Evolutionary conservation across 305 asterid species (phyloP).

Genomic region (Rubia tinctorum): DNA sequence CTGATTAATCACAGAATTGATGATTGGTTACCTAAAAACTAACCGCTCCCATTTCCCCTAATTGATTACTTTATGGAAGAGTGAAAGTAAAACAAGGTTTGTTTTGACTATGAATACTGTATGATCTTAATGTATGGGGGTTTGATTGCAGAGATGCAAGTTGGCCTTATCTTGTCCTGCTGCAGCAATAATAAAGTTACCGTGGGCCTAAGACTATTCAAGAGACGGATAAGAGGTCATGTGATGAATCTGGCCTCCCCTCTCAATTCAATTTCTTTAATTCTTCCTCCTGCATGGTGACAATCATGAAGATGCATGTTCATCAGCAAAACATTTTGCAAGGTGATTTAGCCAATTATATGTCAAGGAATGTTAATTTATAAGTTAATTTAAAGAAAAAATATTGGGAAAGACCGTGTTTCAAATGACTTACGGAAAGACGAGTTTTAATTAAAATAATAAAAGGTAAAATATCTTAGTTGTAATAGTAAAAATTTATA

Average conservation of each 20-base stretch:
- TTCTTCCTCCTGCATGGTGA: slow-evolving; percentile 12
- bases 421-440: no score
- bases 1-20: neutral
- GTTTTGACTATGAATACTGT: slow-evolving; percentile 4
- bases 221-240: slow-evolving; percentile 8
- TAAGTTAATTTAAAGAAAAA: no score
- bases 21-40: slow-evolving; percentile 18
- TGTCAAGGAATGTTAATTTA: no score
- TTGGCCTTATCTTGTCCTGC: slow-evolving; percentile 25
- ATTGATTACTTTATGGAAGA: slow-evolving; percentile 10
- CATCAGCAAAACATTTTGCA: neutral
- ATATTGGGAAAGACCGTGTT: no score
- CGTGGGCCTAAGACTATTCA: neutral
- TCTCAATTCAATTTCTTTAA: neutral
- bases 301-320: slow-evolving; percentile 6
- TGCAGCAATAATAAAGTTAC: slow-evolving; percentile 15
- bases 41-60: slow-evolving; percentile 11
- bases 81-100: slow-evolving; percentile 2
- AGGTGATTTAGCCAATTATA: neutral
- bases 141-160: slow-evolving; percentile 20
- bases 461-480: no score
- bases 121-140: slow-evolving; percentile 2
- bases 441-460: no score
- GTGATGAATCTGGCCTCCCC: slow-evolving; percentile 11
- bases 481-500: no score